Evolutionary conservation across 305 asterid genomes (phyloP).

Genomic region (Stenogyne calaminthoides): DNA sequence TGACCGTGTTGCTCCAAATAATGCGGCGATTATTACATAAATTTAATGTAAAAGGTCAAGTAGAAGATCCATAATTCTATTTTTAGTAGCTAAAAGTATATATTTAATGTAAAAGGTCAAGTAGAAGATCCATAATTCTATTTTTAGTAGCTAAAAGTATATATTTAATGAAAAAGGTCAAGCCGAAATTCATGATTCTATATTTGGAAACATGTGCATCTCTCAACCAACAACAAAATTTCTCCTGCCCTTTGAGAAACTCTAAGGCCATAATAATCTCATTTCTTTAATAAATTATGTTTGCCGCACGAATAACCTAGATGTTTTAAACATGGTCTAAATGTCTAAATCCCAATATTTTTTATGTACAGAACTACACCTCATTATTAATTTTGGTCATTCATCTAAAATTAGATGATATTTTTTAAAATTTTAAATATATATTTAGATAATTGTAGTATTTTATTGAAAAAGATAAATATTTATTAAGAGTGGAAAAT

Average conservation of each 20-base stretch:
- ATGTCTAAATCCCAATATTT: background rate
- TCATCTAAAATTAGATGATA: no score
- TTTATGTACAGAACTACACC: no score
- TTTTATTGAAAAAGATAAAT: no score
- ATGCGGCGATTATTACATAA: constrained; percentile 10
- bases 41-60: constrained; percentile 9
- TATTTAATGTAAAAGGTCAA: constrained; percentile 5
- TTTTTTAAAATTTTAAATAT: no score
- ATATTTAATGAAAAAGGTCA: constrained; percentile 4
- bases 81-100: background rate
- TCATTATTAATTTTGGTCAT: no score
- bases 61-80: background rate
- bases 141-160: background rate
- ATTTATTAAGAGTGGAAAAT: no score
- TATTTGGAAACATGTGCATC: constrained; percentile 2
- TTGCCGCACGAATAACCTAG: background rate
- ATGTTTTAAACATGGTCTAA: background rate
- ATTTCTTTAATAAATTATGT: background rate
- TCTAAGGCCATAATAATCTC: constrained; percentile 8
- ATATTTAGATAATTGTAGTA: no score
- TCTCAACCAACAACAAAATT: background rate
- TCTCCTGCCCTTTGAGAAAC: constrained; percentile 19
- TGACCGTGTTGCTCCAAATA: constrained; percentile 8
- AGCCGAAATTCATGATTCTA: constrained; percentile 5
- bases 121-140: background rate